A percentile compares a stretch with the other conserved stretches of the same genome.
Evolutionary conservation across 2,329 filamentous ascomycete species (phyloP).

Genomic region (Huntiella bhutanensis): DNA sequence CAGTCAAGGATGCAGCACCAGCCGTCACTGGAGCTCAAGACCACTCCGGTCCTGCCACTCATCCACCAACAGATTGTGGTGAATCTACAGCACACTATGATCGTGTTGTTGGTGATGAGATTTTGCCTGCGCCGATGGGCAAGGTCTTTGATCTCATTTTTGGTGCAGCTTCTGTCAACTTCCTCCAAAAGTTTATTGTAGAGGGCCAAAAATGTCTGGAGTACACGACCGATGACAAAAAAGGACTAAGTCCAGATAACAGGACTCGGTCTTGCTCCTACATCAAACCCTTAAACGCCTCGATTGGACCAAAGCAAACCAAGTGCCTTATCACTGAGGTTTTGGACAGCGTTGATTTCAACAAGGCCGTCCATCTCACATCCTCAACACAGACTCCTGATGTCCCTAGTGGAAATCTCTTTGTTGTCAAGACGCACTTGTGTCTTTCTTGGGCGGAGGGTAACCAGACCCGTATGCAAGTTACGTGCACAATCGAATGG

Average conservation of each 20-base stretch:
- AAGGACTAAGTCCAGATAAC: constrained; percentile 56
- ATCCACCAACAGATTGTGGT: constrained; percentile 69
- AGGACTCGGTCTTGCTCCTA: constrained; percentile 62
- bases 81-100: constrained; percentile 69
- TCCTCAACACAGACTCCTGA: constrained; percentile 80
- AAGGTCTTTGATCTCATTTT: constrained; percentile 84
- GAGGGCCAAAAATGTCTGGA: constrained; percentile 79
- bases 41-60: constrained; percentile 68
- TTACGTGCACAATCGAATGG: constrained; percentile 90
- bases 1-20: constrained; percentile 24
- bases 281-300: constrained; percentile 69
- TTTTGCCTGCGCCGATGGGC: constrained; percentile 70
- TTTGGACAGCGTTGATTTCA: constrained; percentile 68
- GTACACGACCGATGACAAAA: constrained; percentile 71
- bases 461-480: constrained; percentile 67
- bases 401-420: constrained; percentile 83
- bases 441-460: constrained; percentile 83
- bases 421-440: constrained; percentile 82
- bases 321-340: constrained; percentile 80
- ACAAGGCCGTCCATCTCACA: constrained; percentile 68
- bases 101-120: constrained; percentile 66
- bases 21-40: constrained; percentile 32
- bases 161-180: constrained; percentile 57
- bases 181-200: constrained; percentile 72
- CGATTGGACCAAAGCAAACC: constrained; percentile 83